These are phyloP conservation scores for Candida glucosophila DNA, from an alignment of 1,139 yeast genomes.

Conservation along the genomic window DNA sequence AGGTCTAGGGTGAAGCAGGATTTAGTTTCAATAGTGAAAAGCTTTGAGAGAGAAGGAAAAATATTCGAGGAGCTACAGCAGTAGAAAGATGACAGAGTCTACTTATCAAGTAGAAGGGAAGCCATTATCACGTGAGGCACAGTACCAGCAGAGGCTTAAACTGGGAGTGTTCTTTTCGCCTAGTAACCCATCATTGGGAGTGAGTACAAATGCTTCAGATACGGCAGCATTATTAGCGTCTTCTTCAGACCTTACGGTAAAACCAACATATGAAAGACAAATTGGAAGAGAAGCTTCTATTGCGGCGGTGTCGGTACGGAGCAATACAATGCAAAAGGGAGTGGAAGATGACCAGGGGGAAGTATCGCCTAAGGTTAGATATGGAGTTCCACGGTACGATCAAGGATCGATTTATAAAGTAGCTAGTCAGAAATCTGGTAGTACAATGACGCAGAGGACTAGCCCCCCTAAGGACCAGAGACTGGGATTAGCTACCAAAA, in stretches of 20 bases:
- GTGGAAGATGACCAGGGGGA: constrained; percentile 65
- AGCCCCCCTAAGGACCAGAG: constrained; percentile 37
- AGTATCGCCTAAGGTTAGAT: constrained; percentile 16
- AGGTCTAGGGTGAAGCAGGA: constrained; percentile 1
- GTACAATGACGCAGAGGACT: constrained; percentile 39
- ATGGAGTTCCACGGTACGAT: constrained; percentile 31
- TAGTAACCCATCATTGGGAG: constrained; percentile 61
- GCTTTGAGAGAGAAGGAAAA: too few relatives aligned
- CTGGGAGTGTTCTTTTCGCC: constrained; percentile 73
- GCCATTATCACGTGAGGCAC: constrained; percentile 65
- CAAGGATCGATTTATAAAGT: constrained; percentile 28
- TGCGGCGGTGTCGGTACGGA: constrained; percentile 54
- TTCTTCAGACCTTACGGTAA: constrained; percentile 52
- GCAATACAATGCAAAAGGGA: constrained; percentile 32
- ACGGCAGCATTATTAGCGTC: constrained; percentile 73
- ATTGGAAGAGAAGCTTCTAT: constrained; percentile 59
- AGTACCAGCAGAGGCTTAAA: constrained; percentile 68
- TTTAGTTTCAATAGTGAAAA: too few relatives aligned
- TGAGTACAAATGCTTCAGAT: constrained; percentile 59
- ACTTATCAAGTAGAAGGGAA: constrained; percentile 62
- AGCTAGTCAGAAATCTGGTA: constrained; percentile 36
- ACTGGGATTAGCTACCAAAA: constrained; percentile 36
- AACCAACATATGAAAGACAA: constrained; percentile 53
- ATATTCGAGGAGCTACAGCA: too few relatives aligned
- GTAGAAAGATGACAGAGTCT: constrained; percentile 29